Conservation (phyloP, 805 yeast species). For the Middelhovenomyces tepae region DNA sequence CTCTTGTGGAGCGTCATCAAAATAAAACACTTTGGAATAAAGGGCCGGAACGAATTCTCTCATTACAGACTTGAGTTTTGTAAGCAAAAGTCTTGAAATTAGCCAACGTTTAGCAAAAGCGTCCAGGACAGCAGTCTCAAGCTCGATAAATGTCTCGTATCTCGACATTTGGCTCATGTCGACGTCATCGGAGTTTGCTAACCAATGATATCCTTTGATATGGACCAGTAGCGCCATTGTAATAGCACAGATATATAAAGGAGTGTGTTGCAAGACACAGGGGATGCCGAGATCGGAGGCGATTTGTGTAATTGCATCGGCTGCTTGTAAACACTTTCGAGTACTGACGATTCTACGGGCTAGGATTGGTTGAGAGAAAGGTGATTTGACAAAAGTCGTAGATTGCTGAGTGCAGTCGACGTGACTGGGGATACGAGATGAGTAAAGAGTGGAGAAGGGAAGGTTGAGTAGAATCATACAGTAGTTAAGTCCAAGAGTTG, state of each 20-base stretch:
- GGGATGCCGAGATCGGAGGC: constrained; percentile 1
- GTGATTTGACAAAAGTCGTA: constrained; percentile 1
- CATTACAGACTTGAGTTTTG: no score
- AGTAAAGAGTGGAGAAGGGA: constrained; percentile 6
- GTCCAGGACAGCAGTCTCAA: no score
- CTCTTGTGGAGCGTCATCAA: no score
- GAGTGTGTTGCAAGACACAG: constrained; percentile 2
- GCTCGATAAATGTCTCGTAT: no score
- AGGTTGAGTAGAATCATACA: constrained; percentile 8
- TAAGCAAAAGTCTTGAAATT: no score
- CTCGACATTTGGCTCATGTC: no score
- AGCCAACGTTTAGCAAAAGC: no score
- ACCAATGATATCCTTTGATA: constrained; percentile 8
- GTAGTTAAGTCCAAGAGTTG: constrained; percentile 6
- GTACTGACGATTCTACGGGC: constrained; percentile 3
- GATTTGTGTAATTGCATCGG: neutral
- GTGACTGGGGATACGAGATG: constrained; percentile 1
- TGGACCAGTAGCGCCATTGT: constrained; percentile 7
- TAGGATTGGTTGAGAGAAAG: no score
- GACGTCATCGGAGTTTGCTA: constrained; percentile 2
- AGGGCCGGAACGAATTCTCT: no score
- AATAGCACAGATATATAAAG: constrained; percentile 6
- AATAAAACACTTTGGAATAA: no score
- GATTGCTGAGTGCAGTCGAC: constrained; percentile 1
- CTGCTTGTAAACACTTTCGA: constrained; percentile 1